Conservation (phyloP, 352 stramenopile species). For the Pythium vanterpoolii region DNA sequence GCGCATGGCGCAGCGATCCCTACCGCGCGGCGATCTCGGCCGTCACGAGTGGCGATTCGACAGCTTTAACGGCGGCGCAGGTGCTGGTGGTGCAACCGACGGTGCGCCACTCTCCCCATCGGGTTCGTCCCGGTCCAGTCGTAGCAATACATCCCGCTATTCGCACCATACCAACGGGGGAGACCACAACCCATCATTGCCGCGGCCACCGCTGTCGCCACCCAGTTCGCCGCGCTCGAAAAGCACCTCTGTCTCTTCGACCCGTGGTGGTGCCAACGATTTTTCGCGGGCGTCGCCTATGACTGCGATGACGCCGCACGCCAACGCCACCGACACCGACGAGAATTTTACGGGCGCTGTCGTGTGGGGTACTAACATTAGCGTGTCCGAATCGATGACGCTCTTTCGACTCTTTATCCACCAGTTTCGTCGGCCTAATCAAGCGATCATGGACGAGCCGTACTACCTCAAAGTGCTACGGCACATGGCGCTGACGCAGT, state of each 20-base stretch:
- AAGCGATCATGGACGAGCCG: conserved; percentile 37
- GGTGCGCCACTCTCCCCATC: conserved; percentile 38
- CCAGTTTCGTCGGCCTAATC: conserved; percentile 57
- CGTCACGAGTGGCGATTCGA: conserved; percentile 75
- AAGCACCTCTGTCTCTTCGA: conserved; percentile 20
- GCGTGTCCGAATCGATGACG: conserved; percentile 89
- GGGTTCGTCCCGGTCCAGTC: conserved; percentile 35
- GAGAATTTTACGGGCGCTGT: conserved; percentile 75
- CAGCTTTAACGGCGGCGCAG: conserved; percentile 32
- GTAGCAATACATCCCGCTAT: conserved; percentile 25
- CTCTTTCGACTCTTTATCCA: conserved; percentile 89
- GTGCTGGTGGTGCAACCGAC: conserved; percentile 1
- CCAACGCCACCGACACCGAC: conserved; percentile 25
- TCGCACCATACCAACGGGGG: not conserved
- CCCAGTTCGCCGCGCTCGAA: conserved; percentile 59
- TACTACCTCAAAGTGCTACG: conserved; percentile 81
- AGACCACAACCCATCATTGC: conserved; percentile 29
- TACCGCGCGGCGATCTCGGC: conserved; percentile 74
- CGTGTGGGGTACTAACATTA: conserved; percentile 94
- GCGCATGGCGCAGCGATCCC: conserved; percentile 71
- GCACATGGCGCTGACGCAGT: conserved; percentile 78
- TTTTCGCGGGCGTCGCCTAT: conserved; percentile 22
- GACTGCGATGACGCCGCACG: not conserved
- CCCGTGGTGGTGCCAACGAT: conserved; percentile 14
- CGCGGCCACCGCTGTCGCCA: conserved; percentile 54